These are phyloP conservation scores for Oryza glumipatula DNA, from an alignment of 176 grass and related monocot species.

Conservation along the genomic window DNA sequence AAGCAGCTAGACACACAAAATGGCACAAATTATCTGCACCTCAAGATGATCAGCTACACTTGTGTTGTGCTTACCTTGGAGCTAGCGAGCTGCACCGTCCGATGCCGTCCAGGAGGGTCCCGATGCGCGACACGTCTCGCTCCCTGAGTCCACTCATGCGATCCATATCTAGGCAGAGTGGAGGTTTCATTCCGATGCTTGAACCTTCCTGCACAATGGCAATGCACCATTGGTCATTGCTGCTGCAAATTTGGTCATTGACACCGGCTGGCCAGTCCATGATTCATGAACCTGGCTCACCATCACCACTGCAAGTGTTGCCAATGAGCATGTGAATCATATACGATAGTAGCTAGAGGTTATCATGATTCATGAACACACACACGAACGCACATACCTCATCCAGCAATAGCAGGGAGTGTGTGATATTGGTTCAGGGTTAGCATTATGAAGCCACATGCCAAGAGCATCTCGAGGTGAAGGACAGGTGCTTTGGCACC, in stretches of 20 bases:
- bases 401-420: not conserved
- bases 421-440: constrained; percentile 5
- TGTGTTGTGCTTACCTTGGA: not conserved
- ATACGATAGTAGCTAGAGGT: constrained; percentile 2
- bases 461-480: constrained; percentile 27
- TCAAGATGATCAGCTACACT: constrained; percentile 27
- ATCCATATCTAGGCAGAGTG: constrained; percentile 17
- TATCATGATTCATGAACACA: constrained; percentile 27
- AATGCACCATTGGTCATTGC: constrained; percentile 34
- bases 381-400: constrained; percentile 20
- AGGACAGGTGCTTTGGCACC: constrained; percentile 29
- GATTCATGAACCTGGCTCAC: constrained; percentile 17
- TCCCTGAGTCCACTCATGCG: constrained; percentile 24
- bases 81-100: constrained; percentile 12
- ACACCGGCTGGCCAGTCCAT: not conserved
- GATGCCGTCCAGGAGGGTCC: not conserved
- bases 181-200: constrained; percentile 47
- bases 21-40: constrained; percentile 3
- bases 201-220: constrained; percentile 32
- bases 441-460: constrained; percentile 33
- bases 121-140: not conserved
- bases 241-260: constrained; percentile 47
- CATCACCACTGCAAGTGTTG: not conserved
- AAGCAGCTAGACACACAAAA: not conserved
- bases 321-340: constrained; percentile 34